Evolutionary conservation across 768 basidiomycete genomes (phyloP).

Genomic region (Boletus rubroflammeus): DNA sequence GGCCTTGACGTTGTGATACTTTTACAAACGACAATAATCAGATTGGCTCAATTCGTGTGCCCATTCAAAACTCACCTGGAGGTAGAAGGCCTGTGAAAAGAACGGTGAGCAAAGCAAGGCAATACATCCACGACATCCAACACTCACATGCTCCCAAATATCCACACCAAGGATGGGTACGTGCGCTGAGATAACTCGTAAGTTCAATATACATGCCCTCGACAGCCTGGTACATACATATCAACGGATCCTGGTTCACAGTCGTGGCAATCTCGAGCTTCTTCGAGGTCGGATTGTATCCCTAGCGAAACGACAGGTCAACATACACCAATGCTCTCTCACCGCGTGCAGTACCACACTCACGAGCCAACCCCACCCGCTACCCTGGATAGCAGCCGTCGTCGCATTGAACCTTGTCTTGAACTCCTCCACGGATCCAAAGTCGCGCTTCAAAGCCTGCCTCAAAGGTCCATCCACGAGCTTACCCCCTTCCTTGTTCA

Average conservation of each 20-base stretch:
- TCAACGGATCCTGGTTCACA: slow-evolving; percentile 91
- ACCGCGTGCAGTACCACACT: slow-evolving; percentile 18
- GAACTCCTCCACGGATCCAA: slow-evolving; percentile 83
- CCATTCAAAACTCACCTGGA: slow-evolving; percentile 21
- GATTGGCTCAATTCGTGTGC: background rate
- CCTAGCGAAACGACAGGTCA: slow-evolving; percentile 39
- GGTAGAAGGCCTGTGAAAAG: slow-evolving; percentile 60
- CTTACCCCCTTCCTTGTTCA: slow-evolving; percentile 56
- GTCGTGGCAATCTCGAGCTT: slow-evolving; percentile 91
- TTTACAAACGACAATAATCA: slow-evolving; percentile 26
- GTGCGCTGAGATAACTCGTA: slow-evolving; percentile 50
- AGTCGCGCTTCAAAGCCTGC: slow-evolving; percentile 71
- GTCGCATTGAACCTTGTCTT: slow-evolving; percentile 83
- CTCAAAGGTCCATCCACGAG: slow-evolving; percentile 67
- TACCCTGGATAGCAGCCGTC: slow-evolving; percentile 92
- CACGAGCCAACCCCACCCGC: slow-evolving; percentile 98
- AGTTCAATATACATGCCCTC: background rate
- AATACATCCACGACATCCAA: slow-evolving; percentile 5
- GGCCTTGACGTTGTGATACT: slow-evolving; percentile 91
- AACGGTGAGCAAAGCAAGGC: background rate
- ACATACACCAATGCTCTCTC: background rate
- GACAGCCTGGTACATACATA: slow-evolving; percentile 39
- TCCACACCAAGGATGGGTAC: slow-evolving; percentile 93
- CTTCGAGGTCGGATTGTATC: slow-evolving; percentile 60
- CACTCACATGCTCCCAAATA: slow-evolving; percentile 89